phyloP scores from a whole-genome alignment of 2,329 filamentous ascomycete species.

The Alternaria triticina region DNA sequence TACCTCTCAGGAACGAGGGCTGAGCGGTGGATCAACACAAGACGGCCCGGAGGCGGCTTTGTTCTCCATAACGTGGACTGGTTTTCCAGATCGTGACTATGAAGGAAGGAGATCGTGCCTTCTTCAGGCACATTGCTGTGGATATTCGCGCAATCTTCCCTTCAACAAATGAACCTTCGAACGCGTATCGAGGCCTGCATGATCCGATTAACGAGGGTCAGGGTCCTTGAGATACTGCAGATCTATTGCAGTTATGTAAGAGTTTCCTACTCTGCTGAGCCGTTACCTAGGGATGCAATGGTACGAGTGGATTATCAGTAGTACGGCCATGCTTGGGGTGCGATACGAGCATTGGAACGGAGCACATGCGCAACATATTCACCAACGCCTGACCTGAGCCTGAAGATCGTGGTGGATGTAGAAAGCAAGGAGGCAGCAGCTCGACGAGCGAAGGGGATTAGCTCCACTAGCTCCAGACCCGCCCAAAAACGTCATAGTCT shows the following conservation, averaged over 20 bases:
- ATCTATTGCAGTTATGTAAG: neutral
- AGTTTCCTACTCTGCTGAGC: neutral
- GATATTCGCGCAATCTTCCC: neutral
- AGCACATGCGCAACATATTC: too few relatives aligned
- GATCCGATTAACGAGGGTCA: neutral
- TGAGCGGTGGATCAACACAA: neutral
- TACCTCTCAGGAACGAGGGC: neutral
- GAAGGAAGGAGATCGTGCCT: neutral
- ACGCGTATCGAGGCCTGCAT: neutral
- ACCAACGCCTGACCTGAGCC: neutral
- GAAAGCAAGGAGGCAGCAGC: neutral
- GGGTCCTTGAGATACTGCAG: neutral
- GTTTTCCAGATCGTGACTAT: neutral
- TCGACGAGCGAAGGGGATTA: neutral
- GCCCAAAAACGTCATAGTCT: slow-evolving; percentile 7
- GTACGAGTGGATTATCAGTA: neutral
- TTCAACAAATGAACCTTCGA: neutral
- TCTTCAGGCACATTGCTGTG: neutral
- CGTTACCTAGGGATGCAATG: neutral
- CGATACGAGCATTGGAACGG: neutral
- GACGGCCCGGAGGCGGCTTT: neutral
- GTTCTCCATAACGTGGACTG: neutral
- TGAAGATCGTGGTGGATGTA: neutral
- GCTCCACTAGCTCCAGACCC: neutral
- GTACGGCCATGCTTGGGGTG: neutral